These are phyloP conservation scores for Cercophora samala DNA, from an alignment of 495 filamentous ascomycete genomes.

Conservation along the genomic window DNA sequence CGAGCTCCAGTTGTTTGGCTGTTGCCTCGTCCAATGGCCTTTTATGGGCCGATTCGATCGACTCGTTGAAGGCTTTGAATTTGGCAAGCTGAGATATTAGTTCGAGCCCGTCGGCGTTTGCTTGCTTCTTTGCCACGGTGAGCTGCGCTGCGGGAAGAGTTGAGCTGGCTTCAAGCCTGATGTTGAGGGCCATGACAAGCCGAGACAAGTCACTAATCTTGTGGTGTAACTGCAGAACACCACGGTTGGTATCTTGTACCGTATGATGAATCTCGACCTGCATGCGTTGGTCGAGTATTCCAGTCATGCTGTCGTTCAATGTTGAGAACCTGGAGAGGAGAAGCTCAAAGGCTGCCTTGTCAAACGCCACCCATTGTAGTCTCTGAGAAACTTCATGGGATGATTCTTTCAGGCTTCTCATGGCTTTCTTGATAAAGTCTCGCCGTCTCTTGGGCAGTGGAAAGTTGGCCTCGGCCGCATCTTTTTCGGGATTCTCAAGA, in stretches of 20 bases:
- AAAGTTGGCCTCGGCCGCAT: conserved; percentile 38
- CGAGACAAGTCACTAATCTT: conserved; percentile 40
- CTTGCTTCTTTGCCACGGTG: conserved; percentile 29
- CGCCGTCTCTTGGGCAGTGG: conserved; percentile 33
- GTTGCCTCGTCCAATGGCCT: conserved; percentile 31
- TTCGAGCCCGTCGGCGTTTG: conserved; percentile 35
- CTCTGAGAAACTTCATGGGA: conserved; percentile 32
- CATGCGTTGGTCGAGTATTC: conserved; percentile 42
- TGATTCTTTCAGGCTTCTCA: conserved; percentile 31
- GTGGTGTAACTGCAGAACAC: conserved; percentile 44
- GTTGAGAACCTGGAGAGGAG: conserved; percentile 39
- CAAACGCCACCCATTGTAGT: conserved; percentile 43
- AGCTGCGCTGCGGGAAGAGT: conserved; percentile 25
- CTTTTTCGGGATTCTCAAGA: conserved; percentile 36
- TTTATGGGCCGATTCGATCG: conserved; percentile 35
- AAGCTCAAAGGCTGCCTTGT: conserved; percentile 43
- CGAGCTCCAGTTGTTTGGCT: conserved; percentile 35
- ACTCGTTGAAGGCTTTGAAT: conserved; percentile 49
- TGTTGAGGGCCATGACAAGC: conserved; percentile 41
- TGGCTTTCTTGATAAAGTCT: conserved; percentile 44
- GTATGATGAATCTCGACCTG: conserved; percentile 45
- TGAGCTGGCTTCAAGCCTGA: conserved; percentile 31
- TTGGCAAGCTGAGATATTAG: conserved; percentile 42
- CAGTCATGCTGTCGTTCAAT: conserved; percentile 47
- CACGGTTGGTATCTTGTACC: conserved; percentile 45